Conservation (phyloP, 805 yeast species). For the Candida boleticola region DNA sequence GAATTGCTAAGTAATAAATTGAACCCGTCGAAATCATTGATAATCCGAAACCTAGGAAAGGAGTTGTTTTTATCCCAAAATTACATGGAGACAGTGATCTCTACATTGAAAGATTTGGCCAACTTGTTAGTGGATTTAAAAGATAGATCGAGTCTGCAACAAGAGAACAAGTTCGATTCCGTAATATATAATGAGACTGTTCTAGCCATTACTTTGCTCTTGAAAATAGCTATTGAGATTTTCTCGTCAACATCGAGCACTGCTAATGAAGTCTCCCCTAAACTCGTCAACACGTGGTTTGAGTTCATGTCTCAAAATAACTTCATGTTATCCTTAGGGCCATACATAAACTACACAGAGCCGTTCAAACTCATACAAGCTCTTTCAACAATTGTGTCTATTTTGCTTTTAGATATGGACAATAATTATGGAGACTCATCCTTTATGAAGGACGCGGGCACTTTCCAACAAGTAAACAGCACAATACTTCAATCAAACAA, state of each 20-base stretch:
- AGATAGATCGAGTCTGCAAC: neutral
- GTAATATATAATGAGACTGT: conserved; percentile 29
- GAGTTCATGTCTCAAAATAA: conserved; percentile 39
- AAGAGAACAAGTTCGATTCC: conserved; percentile 14
- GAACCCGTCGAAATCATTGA: conserved; percentile 25
- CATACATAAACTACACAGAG: conserved; percentile 23
- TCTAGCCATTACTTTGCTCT: conserved; percentile 30
- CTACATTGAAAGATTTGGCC: conserved; percentile 12
- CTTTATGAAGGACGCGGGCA: conserved; percentile 30
- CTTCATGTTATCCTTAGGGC: conserved; percentile 24
- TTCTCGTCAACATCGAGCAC: conserved; percentile 17
- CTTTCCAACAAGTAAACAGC: conserved; percentile 41
- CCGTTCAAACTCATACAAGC: conserved; percentile 39
- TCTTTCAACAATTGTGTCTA: conserved; percentile 46
- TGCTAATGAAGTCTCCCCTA: conserved; percentile 31
- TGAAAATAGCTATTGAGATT: conserved; percentile 39
- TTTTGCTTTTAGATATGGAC: conserved; percentile 58
- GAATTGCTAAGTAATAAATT: conserved; percentile 46
- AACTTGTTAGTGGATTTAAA: conserved; percentile 4
- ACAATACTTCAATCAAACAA: conserved; percentile 33
- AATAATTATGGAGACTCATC: conserved; percentile 40
- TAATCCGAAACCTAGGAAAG: conserved; percentile 36
- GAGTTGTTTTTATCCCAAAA: conserved; percentile 34
- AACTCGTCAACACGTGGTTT: conserved; percentile 54
- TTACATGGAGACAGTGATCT: conserved; percentile 21